Base-by-base conservation (phyloP, 1,139 yeast species). In the Yamadazyma sp. region DNA sequence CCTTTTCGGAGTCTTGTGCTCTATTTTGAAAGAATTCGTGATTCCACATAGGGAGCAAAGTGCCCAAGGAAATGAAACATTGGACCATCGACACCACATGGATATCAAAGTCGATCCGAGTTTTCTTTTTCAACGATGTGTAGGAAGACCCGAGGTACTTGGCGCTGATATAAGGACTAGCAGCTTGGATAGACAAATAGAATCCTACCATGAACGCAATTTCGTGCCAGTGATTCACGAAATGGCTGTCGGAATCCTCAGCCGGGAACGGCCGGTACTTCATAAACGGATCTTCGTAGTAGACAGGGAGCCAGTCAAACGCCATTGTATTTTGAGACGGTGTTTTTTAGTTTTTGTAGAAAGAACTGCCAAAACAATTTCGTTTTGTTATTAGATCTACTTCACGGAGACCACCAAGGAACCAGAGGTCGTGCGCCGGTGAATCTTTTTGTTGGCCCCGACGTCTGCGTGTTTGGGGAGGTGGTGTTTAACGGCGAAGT, bases 11-110 rank as follows among this genome's bases (percentile, higher is more conserved):
- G 53, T 84, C 85, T 9, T 47, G 44, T 3, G 38, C 36, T 35
- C 79, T 70, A 44, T 79, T 76, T 15, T 59, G 56, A 43, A 69
- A 64, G 36, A 63, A 60, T 2, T 73, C 69, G 47, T 77, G 79
- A 48, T 68, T 64, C 65, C 84, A 80, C 58, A 81, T 66, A 0
- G 92, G 92, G 31, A 75, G 53, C 31, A 82, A 71, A 8, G 79
- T 53, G 6, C 58, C 54, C 37, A 84, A 55, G 35, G 89, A 82
- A 31, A 83, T 47, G 3, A 82, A 42, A 40, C 91, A 77, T 61
- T 92, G 97, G 30, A 89, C 73, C 79, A 85, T 85, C 2, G 98
- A 87, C 3, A 89, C 96, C 16, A 86, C 76, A 60, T 92, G 96
- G 50, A 91, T 83, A 58, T 89, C 95, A 55, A 87, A 87, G 59